A percentile compares a stretch with the other conserved stretches of the same genome.
phyloP scores from a whole-genome alignment of 2,329 filamentous ascomycete species.

The Cadophora malorum region DNA sequence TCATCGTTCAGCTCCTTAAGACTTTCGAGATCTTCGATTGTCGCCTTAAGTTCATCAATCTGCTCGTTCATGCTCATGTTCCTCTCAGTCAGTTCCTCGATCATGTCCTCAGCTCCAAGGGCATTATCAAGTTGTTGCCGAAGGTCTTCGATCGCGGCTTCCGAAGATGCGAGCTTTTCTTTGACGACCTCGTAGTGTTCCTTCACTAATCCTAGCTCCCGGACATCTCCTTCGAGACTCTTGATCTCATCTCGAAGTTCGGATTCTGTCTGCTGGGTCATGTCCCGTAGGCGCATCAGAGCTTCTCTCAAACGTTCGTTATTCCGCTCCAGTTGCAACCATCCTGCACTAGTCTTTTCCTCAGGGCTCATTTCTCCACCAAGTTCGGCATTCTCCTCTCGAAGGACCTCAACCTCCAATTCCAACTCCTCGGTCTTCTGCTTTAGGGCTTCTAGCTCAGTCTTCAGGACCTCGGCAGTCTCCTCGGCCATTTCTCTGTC shows the following conservation, averaged over 20 bases:
- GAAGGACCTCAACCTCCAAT: slow-evolving; percentile 84
- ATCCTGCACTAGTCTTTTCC: slow-evolving; percentile 84
- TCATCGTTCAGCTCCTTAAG: slow-evolving; percentile 94
- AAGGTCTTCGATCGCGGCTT: slow-evolving; percentile 82
- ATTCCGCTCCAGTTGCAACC: slow-evolving; percentile 88
- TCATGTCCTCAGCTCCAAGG: slow-evolving; percentile 88
- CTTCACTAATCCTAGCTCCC: slow-evolving; percentile 70
- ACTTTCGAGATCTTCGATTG: slow-evolving; percentile 86
- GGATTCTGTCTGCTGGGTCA: slow-evolving; percentile 83
- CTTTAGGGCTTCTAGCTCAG: slow-evolving; percentile 79
- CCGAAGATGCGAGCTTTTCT: slow-evolving; percentile 74
- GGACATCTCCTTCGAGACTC: slow-evolving; percentile 74
- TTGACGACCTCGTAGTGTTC: slow-evolving; percentile 73
- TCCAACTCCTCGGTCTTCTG: slow-evolving; percentile 82
- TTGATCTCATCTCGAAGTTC: slow-evolving; percentile 79
- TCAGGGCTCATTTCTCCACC: slow-evolving; percentile 86
- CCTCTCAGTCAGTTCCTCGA: slow-evolving; percentile 87
- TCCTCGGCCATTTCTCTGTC: slow-evolving; percentile 98
- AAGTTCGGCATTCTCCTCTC: slow-evolving; percentile 86
- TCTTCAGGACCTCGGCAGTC: slow-evolving; percentile 80
- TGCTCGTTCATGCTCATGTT: slow-evolving; percentile 85
- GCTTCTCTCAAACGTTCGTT: slow-evolving; percentile 90
- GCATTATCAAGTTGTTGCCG: slow-evolving; percentile 90
- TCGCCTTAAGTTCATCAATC: slow-evolving; percentile 80
- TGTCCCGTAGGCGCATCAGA: slow-evolving; percentile 81